Base-by-base conservation (phyloP, 306 rosid species). In the Mimosa bimucronata region DNA sequence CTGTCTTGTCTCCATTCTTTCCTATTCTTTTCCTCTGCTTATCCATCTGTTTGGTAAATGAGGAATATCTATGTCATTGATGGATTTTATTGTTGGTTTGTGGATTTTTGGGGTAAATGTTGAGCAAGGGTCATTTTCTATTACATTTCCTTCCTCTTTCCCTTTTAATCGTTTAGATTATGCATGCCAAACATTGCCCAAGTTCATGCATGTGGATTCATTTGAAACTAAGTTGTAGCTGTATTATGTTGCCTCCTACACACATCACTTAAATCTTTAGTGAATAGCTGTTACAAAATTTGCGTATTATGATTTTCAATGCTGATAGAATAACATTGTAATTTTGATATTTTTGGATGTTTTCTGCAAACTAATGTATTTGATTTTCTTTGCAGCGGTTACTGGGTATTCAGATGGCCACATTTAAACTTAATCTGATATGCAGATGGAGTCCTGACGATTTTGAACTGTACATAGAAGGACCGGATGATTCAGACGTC, bases 371-470 rank as follows among this genome's bases (percentile, higher is more conserved):
- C 80, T 87, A 30, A 31, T 52, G 19, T 23, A 64, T 8, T 2
- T 85, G 30, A 19, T 81, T 41, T 77, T 80, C 19, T 79, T 30
- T 55, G 62, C 91, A 95, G 99, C 95, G 99, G 65, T 81, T 92
- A 72, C 68, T 95, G 80, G 98, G 91, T 73, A 83, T 77, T 77
- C 89, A 87, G 88, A 91, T 90, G 90, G 99, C 99, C 40, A 88
- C 88, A 23, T 95, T 95, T 82, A 88, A 86, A 21, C 92, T 95
- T 12, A 77, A 88, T 83, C 84, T 95, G 83, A 86, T 91, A 9
- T 90, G 98, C 88, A 80, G 98, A 83, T 95, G 99, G 97, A 83
- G 87, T 29, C 88, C 91, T 9, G 92, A 84, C 57, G 94, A 95
- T 26, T 92, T 93, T 53, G 94, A 91, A 60, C 88, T 88, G 28